Conservation (phyloP, 257 asterid genomes). For the Linderniella brevidens region DNA sequence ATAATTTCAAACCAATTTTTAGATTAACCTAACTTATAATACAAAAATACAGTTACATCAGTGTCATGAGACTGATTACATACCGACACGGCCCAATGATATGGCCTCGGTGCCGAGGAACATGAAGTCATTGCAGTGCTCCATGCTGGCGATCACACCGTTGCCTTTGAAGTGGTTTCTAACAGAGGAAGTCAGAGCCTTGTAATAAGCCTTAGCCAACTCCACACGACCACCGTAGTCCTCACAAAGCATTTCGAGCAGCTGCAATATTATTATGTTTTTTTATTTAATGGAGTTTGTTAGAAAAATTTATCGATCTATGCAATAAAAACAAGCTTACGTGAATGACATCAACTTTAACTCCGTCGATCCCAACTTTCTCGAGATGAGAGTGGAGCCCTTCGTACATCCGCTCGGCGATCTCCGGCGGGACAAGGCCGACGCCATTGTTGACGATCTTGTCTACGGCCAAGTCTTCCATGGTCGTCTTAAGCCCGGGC, state of each 20-base stretch:
- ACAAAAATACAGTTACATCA: no score
- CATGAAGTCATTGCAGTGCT: conserved; percentile 7
- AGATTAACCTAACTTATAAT: no score
- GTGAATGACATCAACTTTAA: conserved; percentile 55
- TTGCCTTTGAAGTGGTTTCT: conserved; percentile 5
- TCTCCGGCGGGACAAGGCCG: conserved; percentile 45
- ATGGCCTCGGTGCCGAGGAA: conserved; percentile 6
- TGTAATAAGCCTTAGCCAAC: conserved; percentile 3
- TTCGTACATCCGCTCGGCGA: conserved; percentile 27
- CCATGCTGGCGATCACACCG: conserved; percentile 6
- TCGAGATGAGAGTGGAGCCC: conserved; percentile 47
- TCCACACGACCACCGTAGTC: conserved; percentile 5
- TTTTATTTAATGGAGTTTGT: no score
- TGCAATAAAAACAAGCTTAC: conserved; percentile 13
- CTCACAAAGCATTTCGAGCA: conserved; percentile 6
- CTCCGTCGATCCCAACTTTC: conserved; percentile 48
- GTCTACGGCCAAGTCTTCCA: conserved; percentile 62
- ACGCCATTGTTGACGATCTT: conserved; percentile 49
- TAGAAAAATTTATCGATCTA: no score
- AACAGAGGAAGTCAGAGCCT: neutral
- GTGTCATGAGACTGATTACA: no score
- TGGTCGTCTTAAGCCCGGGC: conserved; percentile 37
- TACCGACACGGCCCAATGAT: conserved; percentile 1
- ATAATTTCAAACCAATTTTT: no score
- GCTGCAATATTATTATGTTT: no score